Conservation (phyloP, 768 basidiomycete species). For the Hirschioporus abietinus region DNA sequence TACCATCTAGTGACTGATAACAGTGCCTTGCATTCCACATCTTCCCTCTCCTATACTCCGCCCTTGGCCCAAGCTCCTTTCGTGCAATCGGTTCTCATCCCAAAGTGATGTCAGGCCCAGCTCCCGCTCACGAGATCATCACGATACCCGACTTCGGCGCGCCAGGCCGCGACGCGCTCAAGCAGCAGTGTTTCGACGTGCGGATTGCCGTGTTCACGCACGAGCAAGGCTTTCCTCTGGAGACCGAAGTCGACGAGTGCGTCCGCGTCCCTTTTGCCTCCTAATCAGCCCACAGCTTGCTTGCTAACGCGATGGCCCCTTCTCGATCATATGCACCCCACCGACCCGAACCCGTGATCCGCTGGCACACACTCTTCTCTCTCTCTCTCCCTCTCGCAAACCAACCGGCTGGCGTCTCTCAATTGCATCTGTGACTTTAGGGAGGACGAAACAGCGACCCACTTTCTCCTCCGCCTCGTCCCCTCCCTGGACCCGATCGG, state of each 20-base stretch:
- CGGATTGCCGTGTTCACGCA: constrained; percentile 54
- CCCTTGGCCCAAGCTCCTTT: not conserved
- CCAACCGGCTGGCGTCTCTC: not conserved
- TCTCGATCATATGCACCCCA: constrained; percentile 7
- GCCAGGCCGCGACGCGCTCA: constrained; percentile 36
- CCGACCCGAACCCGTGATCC: not conserved
- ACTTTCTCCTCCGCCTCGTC: constrained; percentile 65
- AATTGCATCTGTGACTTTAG: constrained; percentile 27
- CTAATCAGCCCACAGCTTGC: not conserved
- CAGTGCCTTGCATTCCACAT: not conserved
- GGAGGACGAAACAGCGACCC: constrained; percentile 56
- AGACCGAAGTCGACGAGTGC: constrained; percentile 72
- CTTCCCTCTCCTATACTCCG: not conserved
- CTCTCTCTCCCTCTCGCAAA: no score
- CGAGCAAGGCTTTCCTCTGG: constrained; percentile 69
- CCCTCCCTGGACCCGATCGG: constrained; percentile 61
- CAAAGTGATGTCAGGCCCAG: not conserved
- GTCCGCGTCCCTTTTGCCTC: constrained; percentile 18
- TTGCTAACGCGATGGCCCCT: not conserved
- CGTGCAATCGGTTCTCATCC: not conserved
- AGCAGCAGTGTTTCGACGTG: constrained; percentile 63
- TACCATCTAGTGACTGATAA: not conserved
- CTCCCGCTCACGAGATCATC: constrained; percentile 55
- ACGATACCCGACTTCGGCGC: constrained; percentile 34
- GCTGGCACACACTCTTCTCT: not conserved